Base-by-base conservation (phyloP, 495 filamentous ascomycete genomes). In the Geoglossum glabrum region DNA sequence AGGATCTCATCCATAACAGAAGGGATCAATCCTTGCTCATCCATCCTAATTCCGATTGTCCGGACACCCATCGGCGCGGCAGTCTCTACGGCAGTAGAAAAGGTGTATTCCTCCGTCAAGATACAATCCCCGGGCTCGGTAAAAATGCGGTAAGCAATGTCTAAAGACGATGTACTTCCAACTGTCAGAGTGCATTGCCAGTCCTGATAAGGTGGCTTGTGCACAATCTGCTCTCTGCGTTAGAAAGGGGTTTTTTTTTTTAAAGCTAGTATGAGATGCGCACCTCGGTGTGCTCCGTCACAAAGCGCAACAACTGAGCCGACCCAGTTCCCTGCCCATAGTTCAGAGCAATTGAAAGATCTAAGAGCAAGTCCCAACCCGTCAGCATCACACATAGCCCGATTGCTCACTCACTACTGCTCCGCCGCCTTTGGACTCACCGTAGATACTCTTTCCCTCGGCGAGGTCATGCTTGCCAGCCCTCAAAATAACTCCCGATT, bases 321-420 rank as follows among this genome's bases (percentile, higher is more conserved):
- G 87, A 78, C 27, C 92, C 92, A 15, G 79, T 79, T 17, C 87
- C 82, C 68, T 95, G 86, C 4, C 82, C 85, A 68, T 98, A 98
- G 70, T 97, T 96, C 64, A 93, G 76, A 30, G 84, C 80, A 61
- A 90, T 84, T 57, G 81, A 74, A 54, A 96, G 78, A 67, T 96
- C 40, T 45, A 21, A 10, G 10, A 3, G 87, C 75, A 34, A 19
- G 50, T 45, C 11, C 19, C 56, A 51, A 31, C 64, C 40, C 47
- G 31, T 64, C 43, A 36, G 33, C 38, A 9, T 19, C 11, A 8
- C 27, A 6, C 8, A 54, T 15, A 19, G 15, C 7, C 62, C 54
- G 10, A 47, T 8, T 5, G 43, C n/a, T 33, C 27, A 72, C 65
- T 55, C n/a, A n/a, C n/a, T n/a, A n/a, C n/a, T n/a, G n/a, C n/a